These are phyloP conservation scores for Lachnellula occidentalis DNA, from an alignment of 2,329 filamentous ascomycete species.

Conservation along the genomic window DNA sequence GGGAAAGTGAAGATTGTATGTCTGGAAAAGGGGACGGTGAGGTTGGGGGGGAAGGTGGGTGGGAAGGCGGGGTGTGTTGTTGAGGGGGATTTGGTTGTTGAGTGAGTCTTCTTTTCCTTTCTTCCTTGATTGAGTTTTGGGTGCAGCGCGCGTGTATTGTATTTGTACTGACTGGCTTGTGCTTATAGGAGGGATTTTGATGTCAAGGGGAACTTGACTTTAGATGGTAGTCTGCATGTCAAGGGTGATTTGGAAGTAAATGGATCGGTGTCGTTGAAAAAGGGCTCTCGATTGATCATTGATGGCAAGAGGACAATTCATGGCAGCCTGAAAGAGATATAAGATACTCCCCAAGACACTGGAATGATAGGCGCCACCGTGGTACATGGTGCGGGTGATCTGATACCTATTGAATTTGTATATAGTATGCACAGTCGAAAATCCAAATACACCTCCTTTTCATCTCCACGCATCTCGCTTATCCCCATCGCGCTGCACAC, in stretches of 20 bases:
- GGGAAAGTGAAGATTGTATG: background rate
- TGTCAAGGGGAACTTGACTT: constrained; percentile 7
- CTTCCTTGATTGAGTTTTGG: background rate
- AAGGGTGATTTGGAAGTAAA: constrained; percentile 21
- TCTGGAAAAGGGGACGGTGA: constrained; percentile 8
- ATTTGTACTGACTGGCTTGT: background rate
- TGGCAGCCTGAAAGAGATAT: constrained; percentile 15
- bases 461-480: too few relatives aligned
- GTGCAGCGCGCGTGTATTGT: background rate
- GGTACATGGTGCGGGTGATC: too few relatives aligned
- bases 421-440: too few relatives aligned
- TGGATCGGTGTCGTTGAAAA: constrained; percentile 14
- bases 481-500: too few relatives aligned
- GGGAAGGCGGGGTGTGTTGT: background rate
- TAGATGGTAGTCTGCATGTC: constrained; percentile 19
- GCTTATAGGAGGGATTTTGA: constrained; percentile 10
- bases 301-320: constrained; percentile 24
- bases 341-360: background rate
- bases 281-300: constrained; percentile 16
- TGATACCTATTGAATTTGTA: too few relatives aligned
- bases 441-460: too few relatives aligned
- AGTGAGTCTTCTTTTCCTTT: constrained; percentile 9
- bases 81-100: constrained; percentile 7
- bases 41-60: background rate
- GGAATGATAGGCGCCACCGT: too few relatives aligned